These are phyloP conservation scores for Puya raimondii DNA, from an alignment of 176 grass and related monocot species.

Conservation along the genomic window DNA sequence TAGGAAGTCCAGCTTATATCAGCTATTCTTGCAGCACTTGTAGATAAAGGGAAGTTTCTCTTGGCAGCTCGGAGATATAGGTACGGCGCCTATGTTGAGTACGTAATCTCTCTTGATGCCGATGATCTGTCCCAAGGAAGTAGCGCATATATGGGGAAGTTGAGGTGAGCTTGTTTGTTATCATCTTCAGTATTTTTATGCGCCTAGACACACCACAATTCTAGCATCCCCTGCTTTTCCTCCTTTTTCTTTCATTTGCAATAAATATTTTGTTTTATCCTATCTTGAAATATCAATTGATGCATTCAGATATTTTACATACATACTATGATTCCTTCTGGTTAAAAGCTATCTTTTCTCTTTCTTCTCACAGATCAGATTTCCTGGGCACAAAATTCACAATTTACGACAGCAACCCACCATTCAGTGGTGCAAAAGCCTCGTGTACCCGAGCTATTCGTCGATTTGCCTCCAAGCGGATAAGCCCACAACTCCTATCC, in stretches of 20 bases:
- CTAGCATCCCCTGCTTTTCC: background rate
- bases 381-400: conserved; percentile 85
- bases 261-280: too few species aligned
- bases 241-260: background rate
- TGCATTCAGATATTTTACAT: background rate
- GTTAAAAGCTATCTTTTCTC: background rate
- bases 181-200: background rate
- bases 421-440: conserved; percentile 50
- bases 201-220: background rate
- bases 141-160: conserved; percentile 75
- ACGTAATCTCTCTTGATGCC: conserved; percentile 81
- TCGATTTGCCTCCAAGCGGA: conserved; percentile 69
- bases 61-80: conserved; percentile 75
- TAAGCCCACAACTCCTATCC: conserved; percentile 63
- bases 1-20: background rate
- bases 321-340: background rate
- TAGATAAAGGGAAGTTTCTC: conserved; percentile 87
- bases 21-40: conserved; percentile 44
- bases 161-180: conserved; percentile 40
- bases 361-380: conserved; percentile 55
- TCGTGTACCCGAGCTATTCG: conserved; percentile 45
- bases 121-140: conserved; percentile 75
- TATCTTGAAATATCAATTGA: background rate
- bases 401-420: conserved; percentile 57
- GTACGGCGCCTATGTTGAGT: conserved; percentile 57